A percentile compares a stretch with the other conserved stretches of the same genome.
phyloP scores from a whole-genome alignment of 73 alveolate species.

The Paramecium biaurelia region DNA sequence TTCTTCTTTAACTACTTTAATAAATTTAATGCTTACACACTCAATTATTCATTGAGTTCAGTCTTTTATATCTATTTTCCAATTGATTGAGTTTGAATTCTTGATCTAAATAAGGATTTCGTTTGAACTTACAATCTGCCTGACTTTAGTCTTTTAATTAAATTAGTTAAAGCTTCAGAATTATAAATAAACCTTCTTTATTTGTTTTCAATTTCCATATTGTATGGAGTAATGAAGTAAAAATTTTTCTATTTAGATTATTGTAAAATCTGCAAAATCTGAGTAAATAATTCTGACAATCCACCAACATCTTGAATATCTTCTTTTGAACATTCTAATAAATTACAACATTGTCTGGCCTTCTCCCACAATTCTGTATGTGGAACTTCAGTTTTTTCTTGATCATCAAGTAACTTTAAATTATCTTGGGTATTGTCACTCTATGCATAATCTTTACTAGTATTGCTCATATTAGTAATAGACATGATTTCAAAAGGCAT shows the following conservation, averaged over 20 bases:
- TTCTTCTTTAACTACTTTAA: not conserved
- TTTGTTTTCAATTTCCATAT: not conserved
- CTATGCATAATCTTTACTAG: not conserved
- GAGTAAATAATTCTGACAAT: not conserved
- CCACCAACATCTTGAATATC: not conserved
- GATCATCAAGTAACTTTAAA: not conserved
- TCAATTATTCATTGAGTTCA: not conserved
- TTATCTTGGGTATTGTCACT: not conserved
- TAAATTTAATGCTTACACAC: not conserved
- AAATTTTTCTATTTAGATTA: not conserved
- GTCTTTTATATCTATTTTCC: not conserved
- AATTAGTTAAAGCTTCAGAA: not conserved
- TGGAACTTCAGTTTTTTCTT: not conserved
- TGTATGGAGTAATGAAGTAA: not conserved
- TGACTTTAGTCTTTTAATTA: not conserved
- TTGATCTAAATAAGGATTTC: not conserved
- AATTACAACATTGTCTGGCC: not conserved
- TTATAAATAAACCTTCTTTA: not conserved
- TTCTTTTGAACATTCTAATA: not conserved
- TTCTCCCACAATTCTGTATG: not conserved
- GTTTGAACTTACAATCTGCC: not conserved
- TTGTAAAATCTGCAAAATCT: not conserved
- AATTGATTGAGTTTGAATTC: not conserved
- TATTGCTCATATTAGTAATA: not conserved
- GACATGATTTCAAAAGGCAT: slow-evolving; percentile 1